Base-by-base conservation (phyloP, 305 asterid genomes). In the Rubia tinctorum region DNA sequence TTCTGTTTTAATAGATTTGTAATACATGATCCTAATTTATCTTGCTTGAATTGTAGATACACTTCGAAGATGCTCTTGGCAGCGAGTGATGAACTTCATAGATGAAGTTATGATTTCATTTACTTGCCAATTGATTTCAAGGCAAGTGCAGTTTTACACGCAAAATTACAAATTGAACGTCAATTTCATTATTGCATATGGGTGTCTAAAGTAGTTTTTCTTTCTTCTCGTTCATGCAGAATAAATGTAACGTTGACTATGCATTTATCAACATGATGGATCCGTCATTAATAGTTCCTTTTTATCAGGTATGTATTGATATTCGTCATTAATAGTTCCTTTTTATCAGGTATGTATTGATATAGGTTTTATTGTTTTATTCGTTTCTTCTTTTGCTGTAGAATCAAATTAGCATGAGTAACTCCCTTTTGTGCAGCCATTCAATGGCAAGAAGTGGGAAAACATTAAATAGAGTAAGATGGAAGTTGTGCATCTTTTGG, bases 371-470 rank as follows among this genome's bases (percentile, higher is more conserved):
- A 75, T 53, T 78, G 71, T 17, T 75, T 7, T 69, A 45, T 68
- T 71, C 55, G 27, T 64, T 79, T 60, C 53, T 62, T 66, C 53
- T 73, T 78, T 58, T 75, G 14, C 40, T 37, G 40, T 37, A 37
- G 40, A 61, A 51, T 43, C n/a, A 30, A 55, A 76, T 69, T 80
- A 73, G 71, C 71, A 72, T 51, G 45, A 68, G 53, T 75, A 20
- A 23, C 49, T 43, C 17, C 17, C 47, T 63, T 45, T 68, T 65
- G 71, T 60, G 71, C 96, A 95, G 99, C 84, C 95, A 63, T 84
- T 95, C 82, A 89, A 93, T 82, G 99, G 99, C 71, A 95, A 90
- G 90, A 95, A 95, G 83, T 95, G 99, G 99, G 99, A 95, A 73
- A 95, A 95, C 34, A 30, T n/a, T n/a, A 30, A 30, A 30, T 30